phyloP scores from a whole-genome alignment of 139 green algal genomes.

The Picochlorum sp. region DNA sequence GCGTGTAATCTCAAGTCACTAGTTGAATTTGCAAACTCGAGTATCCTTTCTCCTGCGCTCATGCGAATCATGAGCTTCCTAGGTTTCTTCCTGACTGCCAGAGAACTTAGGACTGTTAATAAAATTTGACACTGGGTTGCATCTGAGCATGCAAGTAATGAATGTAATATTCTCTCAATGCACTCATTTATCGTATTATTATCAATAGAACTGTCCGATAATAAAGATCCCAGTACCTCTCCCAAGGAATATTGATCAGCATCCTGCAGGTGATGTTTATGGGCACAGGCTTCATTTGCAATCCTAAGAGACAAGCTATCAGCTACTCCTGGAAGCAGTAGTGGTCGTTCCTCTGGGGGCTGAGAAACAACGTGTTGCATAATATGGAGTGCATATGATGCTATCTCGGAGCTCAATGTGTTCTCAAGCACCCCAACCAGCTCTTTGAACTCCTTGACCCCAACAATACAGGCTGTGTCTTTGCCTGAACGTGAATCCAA shows the following conservation, averaged over 20 bases:
- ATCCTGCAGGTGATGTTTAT: conserved; percentile 24
- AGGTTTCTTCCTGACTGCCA: conserved; percentile 6
- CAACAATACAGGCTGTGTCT: background rate
- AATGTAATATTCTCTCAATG: conserved; percentile 1
- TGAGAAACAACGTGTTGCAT: background rate
- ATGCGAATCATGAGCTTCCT: background rate
- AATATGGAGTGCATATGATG: conserved; percentile 17
- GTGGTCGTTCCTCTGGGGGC: background rate
- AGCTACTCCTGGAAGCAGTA: background rate
- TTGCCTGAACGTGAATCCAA: conserved; percentile 6
- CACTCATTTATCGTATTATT: background rate
- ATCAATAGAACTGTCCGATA: background rate
- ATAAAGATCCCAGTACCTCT: conserved; percentile 2
- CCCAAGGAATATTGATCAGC: conserved; percentile 24
- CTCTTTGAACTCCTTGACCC: conserved; percentile 2
- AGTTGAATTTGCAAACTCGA: too few relatives aligned
- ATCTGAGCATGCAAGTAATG: background rate
- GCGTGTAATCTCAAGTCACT: too few relatives aligned
- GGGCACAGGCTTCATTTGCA: conserved; percentile 8
- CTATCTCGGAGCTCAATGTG: conserved; percentile 1
- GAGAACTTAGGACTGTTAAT: conserved; percentile 23
- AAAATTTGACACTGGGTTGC: conserved; percentile 15
- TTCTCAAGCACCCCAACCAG: conserved; percentile 8
- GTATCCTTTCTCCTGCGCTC: background rate
- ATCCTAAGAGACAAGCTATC: conserved; percentile 7